These are phyloP conservation scores for Saturnispora silvae DNA, from an alignment of 805 yeast species.

Conservation along the genomic window DNA sequence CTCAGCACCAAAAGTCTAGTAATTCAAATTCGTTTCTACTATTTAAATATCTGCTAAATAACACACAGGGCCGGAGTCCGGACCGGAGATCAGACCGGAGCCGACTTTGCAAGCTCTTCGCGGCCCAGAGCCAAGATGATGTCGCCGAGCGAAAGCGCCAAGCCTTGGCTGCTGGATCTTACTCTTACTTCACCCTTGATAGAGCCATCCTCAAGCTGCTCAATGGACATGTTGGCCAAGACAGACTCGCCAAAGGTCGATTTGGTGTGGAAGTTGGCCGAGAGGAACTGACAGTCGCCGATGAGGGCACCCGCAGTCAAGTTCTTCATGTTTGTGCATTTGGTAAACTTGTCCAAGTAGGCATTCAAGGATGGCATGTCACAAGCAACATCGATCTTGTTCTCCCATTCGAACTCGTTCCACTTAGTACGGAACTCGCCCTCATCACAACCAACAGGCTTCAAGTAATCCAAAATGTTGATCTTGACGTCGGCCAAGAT, in stretches of 20 bases:
- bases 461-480: constrained; percentile 94
- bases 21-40: too few relatives aligned
- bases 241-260: constrained; percentile 97
- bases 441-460: constrained; percentile 87
- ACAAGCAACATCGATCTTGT: constrained; percentile 83
- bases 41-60: too few relatives aligned
- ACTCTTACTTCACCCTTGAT: constrained; percentile 92
- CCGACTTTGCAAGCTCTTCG: too few relatives aligned
- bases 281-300: constrained; percentile 83
- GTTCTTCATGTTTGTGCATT: constrained; percentile 88
- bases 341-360: constrained; percentile 64
- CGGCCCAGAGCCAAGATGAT: too few relatives aligned
- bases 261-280: constrained; percentile 87
- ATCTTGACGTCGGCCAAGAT: constrained; percentile 91
- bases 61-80: too few relatives aligned
- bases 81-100: too few relatives aligned
- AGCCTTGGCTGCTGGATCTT: constrained; percentile 95
- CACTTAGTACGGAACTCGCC: constrained; percentile 92
- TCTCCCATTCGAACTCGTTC: constrained; percentile 99
- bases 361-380: constrained; percentile 55
- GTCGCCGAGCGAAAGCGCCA: constrained; percentile 91
- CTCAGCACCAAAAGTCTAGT: not conserved
- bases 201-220: constrained; percentile 61
- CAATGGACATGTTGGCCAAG: constrained; percentile 88
- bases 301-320: constrained; percentile 86